These are phyloP conservation scores for Candida gigantensis DNA, from an alignment of 1,139 yeast genomes.

Conservation along the genomic window DNA sequence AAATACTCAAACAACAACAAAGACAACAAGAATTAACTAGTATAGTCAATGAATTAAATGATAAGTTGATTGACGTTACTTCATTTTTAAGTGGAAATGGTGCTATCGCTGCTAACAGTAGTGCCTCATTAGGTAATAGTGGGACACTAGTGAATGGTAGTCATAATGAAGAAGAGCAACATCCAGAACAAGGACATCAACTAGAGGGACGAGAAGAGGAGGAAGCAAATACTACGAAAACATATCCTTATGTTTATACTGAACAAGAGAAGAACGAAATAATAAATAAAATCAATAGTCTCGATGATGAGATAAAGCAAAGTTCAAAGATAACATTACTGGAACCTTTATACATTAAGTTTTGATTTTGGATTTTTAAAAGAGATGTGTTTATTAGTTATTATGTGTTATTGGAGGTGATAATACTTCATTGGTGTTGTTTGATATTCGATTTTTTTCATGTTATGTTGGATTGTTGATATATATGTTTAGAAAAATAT, in stretches of 20 bases:
- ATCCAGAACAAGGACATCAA: too few species aligned
- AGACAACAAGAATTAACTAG: conserved; percentile 44
- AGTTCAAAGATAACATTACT: conserved; percentile 23
- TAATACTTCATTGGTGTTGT: too few species aligned
- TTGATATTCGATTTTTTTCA: too few species aligned
- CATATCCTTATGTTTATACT: conserved; percentile 19
- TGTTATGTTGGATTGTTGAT: too few species aligned
- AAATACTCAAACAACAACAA: conserved; percentile 41
- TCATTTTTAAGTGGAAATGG: conserved; percentile 30
- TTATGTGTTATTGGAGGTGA: too few species aligned
- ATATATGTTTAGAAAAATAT: too few species aligned
- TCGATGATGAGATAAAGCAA: conserved; percentile 24
- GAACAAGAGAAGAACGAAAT: conserved; percentile 25
- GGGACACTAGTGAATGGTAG: conserved; percentile 2
- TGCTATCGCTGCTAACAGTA: conserved; percentile 15
- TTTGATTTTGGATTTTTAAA: conserved; percentile 17
- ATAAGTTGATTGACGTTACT: conserved; percentile 46
- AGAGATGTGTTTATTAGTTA: too few species aligned
- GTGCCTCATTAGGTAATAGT: conserved; percentile 7
- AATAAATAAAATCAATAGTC: conserved; percentile 19
- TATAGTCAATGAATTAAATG: conserved; percentile 46
- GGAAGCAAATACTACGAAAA: conserved; percentile 9
- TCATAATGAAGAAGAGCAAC: conserved; percentile 5
- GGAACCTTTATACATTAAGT: conserved; percentile 34
- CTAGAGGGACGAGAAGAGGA: conserved; percentile 1